Conservation (phyloP, 148 eudicot genomes). For the Simmondsia chinensis region DNA sequence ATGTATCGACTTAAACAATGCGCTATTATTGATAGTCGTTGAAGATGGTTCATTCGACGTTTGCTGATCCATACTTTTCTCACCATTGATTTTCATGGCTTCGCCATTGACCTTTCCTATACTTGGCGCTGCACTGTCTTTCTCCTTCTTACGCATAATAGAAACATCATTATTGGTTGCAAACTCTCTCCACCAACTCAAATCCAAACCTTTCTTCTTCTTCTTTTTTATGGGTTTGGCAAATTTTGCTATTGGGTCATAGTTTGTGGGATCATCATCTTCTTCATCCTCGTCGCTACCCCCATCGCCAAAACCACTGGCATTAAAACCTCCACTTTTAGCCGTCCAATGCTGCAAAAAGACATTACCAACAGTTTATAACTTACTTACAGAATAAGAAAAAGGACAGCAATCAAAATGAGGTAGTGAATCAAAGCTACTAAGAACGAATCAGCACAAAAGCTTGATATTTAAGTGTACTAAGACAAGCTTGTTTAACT, state of each 20-base stretch:
- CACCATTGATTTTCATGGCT: slow-evolving; percentile 7
- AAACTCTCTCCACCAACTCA: slow-evolving; percentile 53
- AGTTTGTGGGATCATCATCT: slow-evolving; percentile 29
- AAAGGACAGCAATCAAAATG: too few relatives aligned
- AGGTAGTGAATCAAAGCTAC: too few relatives aligned
- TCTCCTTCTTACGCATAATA: slow-evolving; percentile 10
- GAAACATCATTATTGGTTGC: slow-evolving; percentile 12
- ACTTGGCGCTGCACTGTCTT: background rate
- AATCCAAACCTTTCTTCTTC: slow-evolving; percentile 61
- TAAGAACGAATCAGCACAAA: too few relatives aligned
- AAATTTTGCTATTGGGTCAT: slow-evolving; percentile 34
- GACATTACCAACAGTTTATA: too few relatives aligned
- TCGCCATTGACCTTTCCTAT: slow-evolving; percentile 13
- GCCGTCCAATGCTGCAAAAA: slow-evolving; percentile 71
- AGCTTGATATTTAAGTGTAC: too few relatives aligned
- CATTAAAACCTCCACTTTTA: slow-evolving; percentile 14
- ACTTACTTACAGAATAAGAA: too few relatives aligned
- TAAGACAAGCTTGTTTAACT: too few relatives aligned
- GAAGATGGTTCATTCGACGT: slow-evolving; percentile 4
- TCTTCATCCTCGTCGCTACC: slow-evolving; percentile 22
- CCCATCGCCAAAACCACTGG: slow-evolving; percentile 12
- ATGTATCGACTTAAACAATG: too few relatives aligned
- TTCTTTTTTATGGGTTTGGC: slow-evolving; percentile 60
- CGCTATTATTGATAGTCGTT: too few relatives aligned
- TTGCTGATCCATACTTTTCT: slow-evolving; percentile 6